These are phyloP conservation scores for Brettanomyces sp. DNA, from an alignment of 805 yeast genomes.

Conservation along the genomic window DNA sequence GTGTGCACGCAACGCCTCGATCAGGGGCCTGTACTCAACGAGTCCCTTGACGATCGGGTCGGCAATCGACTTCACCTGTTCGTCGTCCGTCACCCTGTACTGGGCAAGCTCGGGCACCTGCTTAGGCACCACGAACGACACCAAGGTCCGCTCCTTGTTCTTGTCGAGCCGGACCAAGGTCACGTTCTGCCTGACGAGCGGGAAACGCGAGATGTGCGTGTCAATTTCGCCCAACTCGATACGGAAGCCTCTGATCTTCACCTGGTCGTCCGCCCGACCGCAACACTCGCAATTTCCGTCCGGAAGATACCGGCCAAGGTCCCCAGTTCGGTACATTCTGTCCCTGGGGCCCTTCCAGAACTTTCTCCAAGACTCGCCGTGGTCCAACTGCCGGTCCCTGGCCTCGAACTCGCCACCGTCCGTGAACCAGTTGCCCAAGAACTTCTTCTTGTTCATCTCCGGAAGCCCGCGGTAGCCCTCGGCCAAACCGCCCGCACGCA, in stretches of 20 bases:
- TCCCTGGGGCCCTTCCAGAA: constrained; percentile 94
- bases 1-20: constrained; percentile 72
- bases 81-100: constrained; percentile 40
- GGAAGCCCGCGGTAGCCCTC: constrained; percentile 94
- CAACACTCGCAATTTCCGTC: constrained; percentile 97
- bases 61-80: constrained; percentile 34
- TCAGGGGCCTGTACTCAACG: constrained; percentile 63
- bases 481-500: constrained; percentile 95
- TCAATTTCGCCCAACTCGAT: constrained; percentile 98
- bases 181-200: constrained; percentile 82
- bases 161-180: constrained; percentile 88
- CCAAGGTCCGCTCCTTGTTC: constrained; percentile 84
- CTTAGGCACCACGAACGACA: constrained; percentile 84
- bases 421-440: constrained; percentile 86
- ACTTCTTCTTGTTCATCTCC: constrained; percentile 79
- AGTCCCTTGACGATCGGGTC: constrained; percentile 75
- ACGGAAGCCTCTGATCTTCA: constrained; percentile 96
- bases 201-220: constrained; percentile 92
- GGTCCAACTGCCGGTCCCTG: constrained; percentile 37
- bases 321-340: constrained; percentile 94
- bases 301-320: constrained; percentile 90
- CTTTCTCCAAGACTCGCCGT: constrained; percentile 58
- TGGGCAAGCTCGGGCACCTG: constrained; percentile 34
- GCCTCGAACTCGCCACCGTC: constrained; percentile 54
- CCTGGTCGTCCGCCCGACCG: constrained; percentile 99